Conservation (phyloP, 2,329 filamentous ascomycete genomes). For the Bipolaris victoriae region DNA sequence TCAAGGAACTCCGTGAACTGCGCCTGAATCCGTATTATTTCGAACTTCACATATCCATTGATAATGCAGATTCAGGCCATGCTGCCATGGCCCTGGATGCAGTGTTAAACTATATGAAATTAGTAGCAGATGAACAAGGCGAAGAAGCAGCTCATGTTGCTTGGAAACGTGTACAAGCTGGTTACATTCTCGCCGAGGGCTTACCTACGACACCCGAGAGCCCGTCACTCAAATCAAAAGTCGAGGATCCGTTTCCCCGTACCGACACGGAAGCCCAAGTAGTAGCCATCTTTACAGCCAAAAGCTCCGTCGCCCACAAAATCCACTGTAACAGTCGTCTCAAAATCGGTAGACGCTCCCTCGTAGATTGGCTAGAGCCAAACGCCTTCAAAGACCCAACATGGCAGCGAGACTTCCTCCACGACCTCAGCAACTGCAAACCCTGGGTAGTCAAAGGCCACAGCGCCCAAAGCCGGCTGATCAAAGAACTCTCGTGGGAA, state of each 20-base stretch:
- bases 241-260: constrained; percentile 15
- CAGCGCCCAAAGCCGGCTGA: constrained; percentile 50
- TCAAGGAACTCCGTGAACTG: constrained; percentile 55
- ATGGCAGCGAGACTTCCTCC: constrained; percentile 49
- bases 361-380: constrained; percentile 54
- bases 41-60: constrained; percentile 58
- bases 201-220: constrained; percentile 30
- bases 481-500: constrained; percentile 54
- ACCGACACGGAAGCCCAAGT: constrained; percentile 20
- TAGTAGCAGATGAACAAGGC: constrained; percentile 34
- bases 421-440: constrained; percentile 42
- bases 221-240: constrained; percentile 18
- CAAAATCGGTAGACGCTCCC: constrained; percentile 48
- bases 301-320: constrained; percentile 48
- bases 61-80: constrained; percentile 58
- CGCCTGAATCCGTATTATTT: constrained; percentile 57
- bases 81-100: constrained; percentile 55
- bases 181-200: constrained; percentile 49
- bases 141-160: constrained; percentile 37
- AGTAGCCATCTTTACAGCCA: constrained; percentile 47
- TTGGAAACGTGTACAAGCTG: constrained; percentile 54
- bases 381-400: constrained; percentile 33
- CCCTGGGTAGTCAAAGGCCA: constrained; percentile 54
- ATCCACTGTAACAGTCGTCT: constrained; percentile 51
- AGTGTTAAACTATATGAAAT: constrained; percentile 48